Evolutionary conservation across 768 basidiomycete species (phyloP), one percentile per base, ranked within the genome.

Genomic region (Russula sp.): DNA sequence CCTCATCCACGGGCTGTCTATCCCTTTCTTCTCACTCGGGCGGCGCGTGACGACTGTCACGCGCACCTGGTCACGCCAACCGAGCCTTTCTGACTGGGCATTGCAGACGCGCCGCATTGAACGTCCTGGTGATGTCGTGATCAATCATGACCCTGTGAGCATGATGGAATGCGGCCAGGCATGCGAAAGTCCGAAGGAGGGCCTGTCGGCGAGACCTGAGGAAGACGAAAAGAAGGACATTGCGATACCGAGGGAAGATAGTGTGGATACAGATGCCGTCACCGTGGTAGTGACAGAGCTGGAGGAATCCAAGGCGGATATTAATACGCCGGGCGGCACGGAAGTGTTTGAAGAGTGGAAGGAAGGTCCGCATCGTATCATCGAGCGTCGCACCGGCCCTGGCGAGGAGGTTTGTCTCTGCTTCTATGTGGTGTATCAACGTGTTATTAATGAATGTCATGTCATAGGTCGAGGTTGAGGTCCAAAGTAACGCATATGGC

Each of bases 11-110:
- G 95, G 94, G 2, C 79, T 97, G 9, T 95, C 93, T 13, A 97
- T 99, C 68, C 94, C 96, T 0, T 89, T 89, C 73, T 97, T 98
- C 79, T 94, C 94, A 24, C 84, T 98, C 32, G 89, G 94, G 20
- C 81, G 91, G 34, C 85, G 94, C 28, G 94, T 98, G 22, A 94
- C 95, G 73, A 88, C 84, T 20, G 88, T 92, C 60, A 89, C 91
- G 16, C 83, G 93, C 69, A 98, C 96, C 8, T 93, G 90, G 88
- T 95, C 93, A 10, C 80, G 94, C 57, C 84, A 89, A 42, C 68
- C 73, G 46, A 75, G 79, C 30, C 76, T 79, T 46, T 90, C 94
- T 0, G 92, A 94, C 51, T 97, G 94, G 92, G 81, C 92, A 9
- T 86, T 83, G 54, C 87, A 90, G 67, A 88, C 89, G 18, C 79